Conservation (phyloP, 768 basidiomycete genomes). For the Kwoniella bestiolae region DNA sequence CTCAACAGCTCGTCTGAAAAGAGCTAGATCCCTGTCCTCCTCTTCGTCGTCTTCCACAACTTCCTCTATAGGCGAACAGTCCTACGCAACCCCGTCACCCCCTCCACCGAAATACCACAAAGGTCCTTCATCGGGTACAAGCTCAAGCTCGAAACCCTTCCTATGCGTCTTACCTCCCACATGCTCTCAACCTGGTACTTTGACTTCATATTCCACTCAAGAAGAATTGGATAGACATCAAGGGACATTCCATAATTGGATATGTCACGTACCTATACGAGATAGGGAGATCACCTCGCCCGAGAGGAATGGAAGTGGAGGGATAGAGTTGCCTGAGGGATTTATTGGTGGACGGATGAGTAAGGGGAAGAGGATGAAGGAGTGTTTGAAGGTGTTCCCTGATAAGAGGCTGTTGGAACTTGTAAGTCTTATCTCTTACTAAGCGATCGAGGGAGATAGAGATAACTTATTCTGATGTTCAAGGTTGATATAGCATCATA, state of each 20-base stretch:
- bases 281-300: conserved; percentile 59
- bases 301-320: conserved; percentile 11
- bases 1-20: not conserved
- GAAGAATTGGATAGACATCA: conserved; percentile 82
- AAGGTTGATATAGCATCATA: conserved; percentile 50
- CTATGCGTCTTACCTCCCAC: conserved; percentile 81
- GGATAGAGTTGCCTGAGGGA: conserved; percentile 21
- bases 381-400: conserved; percentile 82
- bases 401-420: conserved; percentile 76
- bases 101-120: conserved; percentile 46
- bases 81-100: not conserved
- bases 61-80: not conserved
- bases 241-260: conserved; percentile 60
- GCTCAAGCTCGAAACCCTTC: conserved; percentile 10
- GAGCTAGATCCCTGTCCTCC: conserved; percentile 22
- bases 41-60: conserved; percentile 18
- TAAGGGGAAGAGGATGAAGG: conserved; percentile 39
- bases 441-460: not conserved
- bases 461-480: conserved; percentile 12
- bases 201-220: conserved; percentile 69
- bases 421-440: conserved; percentile 62
- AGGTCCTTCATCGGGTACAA: conserved; percentile 7
- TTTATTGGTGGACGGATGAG: conserved; percentile 30
- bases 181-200: conserved; percentile 63
- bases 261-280: conserved; percentile 81